Percentiles rank a stretch among this genome's conserved stretches.
phyloP scores from a whole-genome alignment of 305 asterid genomes.

The Petunia hybrid region DNA sequence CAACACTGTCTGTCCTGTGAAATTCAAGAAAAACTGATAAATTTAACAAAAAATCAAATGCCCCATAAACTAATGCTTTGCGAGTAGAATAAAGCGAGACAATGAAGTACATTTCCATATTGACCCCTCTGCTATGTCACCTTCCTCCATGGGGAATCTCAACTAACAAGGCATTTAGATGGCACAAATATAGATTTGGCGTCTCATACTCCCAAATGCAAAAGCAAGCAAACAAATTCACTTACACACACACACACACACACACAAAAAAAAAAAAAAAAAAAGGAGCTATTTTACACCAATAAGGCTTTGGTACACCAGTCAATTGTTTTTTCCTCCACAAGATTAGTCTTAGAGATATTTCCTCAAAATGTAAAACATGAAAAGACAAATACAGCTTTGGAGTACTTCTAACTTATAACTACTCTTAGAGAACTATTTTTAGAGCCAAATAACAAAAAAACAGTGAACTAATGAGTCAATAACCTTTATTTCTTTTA shows the following conservation, averaged over 20 bases:
- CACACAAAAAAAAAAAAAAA: too few relatives aligned
- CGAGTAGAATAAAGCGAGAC: slow-evolving; percentile 14
- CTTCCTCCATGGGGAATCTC: not conserved
- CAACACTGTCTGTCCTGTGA: slow-evolving; percentile 22
- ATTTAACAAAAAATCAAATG: not conserved
- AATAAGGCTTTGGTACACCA: not conserved
- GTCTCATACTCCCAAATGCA: slow-evolving; percentile 11
- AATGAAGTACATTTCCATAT: not conserved
- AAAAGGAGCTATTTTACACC: not conserved
- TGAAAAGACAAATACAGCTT: not conserved
- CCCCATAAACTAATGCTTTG: not conserved
- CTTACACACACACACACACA: too few relatives aligned
- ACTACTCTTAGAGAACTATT: not conserved
- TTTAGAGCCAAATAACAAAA: slow-evolving; percentile 22
- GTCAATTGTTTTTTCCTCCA: not conserved
- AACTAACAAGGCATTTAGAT: slow-evolving; percentile 15
- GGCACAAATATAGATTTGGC: slow-evolving; percentile 5
- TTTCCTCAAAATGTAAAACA: not conserved
- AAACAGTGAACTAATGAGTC: not conserved
- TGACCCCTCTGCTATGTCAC: not conserved
- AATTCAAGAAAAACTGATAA: not conserved
- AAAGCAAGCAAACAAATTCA: not conserved
- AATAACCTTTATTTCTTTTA: slow-evolving; percentile 6
- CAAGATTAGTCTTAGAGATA: slow-evolving; percentile 1
- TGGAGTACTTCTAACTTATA: not conserved